These are phyloP conservation scores for Pezicula carpinea DNA, from an alignment of 2,329 filamentous ascomycete species.

Conservation along the genomic window DNA sequence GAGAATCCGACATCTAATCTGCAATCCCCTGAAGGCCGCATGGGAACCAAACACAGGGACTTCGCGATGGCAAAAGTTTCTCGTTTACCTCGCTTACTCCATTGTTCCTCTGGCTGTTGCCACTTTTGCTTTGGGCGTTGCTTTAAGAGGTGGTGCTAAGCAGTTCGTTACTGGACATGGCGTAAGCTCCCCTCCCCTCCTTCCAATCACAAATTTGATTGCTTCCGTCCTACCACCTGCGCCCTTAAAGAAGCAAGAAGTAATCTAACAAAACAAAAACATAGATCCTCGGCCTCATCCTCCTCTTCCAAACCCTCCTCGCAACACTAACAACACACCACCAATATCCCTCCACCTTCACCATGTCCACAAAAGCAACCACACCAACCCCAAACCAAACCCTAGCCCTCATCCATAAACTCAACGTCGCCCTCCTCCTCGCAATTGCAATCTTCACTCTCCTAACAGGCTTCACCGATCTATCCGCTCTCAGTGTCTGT, in stretches of 20 bases:
- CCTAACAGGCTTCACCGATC: not conserved
- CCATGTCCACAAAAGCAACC: not conserved
- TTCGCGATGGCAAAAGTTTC: not conserved
- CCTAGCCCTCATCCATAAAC: not conserved
- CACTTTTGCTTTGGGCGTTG: not conserved
- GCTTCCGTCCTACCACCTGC: not conserved
- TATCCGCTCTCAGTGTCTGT: not conserved
- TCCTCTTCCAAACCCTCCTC: not conserved
- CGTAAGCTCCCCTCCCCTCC: not conserved
- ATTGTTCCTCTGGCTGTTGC: not conserved
- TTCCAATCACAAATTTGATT: not conserved
- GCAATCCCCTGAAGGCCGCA: not conserved
- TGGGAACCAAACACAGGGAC: not conserved
- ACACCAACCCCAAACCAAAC: not conserved
- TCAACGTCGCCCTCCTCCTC: not conserved
- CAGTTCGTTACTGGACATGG: conserved; percentile 1
- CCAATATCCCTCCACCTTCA: not conserved
- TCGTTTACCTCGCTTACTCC: not conserved
- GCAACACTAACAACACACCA: not conserved
- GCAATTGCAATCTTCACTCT: not conserved
- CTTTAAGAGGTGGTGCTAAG: not conserved
- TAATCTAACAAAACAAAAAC: not conserved
- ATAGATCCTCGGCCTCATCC: not conserved
- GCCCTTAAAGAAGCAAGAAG: not conserved
- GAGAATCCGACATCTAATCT: not conserved